Evolutionary conservation across 257 asterid species (phyloP).

Genomic region (Gardenia jasminoides): DNA sequence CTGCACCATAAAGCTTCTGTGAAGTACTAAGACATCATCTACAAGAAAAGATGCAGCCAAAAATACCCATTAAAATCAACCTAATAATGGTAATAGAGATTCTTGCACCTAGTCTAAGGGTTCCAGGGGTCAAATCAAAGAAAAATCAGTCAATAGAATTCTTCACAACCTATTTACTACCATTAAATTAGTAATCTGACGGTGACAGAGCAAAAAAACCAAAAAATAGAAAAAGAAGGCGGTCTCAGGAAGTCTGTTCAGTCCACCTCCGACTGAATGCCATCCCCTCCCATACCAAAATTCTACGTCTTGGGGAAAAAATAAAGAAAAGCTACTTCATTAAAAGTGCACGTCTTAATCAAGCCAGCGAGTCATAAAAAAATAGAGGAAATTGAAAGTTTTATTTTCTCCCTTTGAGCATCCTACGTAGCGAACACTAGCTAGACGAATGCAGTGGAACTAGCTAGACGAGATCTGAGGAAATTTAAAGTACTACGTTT

Average conservation of each 20-base stretch:
- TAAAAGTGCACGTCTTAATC: background rate
- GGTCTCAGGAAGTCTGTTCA: background rate
- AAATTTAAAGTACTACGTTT: no score
- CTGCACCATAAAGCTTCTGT: no score
- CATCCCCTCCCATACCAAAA: background rate
- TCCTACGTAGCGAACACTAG: no score
- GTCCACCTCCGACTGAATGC: background rate
- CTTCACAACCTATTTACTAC: background rate
- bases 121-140: background rate
- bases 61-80: background rate
- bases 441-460: no score
- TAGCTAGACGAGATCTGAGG: no score
- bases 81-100: background rate
- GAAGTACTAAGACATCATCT: no score
- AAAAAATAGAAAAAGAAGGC: background rate
- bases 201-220: background rate
- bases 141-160: background rate
- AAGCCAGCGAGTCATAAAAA: background rate
- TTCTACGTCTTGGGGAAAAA: background rate
- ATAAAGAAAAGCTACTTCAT: background rate
- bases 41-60: no score
- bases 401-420: no score
- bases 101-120: background rate
- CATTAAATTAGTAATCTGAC: background rate
- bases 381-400: background rate